Evolutionary conservation across 2,329 filamentous ascomycete species (phyloP).

Genomic region (Diplodia corticola): DNA sequence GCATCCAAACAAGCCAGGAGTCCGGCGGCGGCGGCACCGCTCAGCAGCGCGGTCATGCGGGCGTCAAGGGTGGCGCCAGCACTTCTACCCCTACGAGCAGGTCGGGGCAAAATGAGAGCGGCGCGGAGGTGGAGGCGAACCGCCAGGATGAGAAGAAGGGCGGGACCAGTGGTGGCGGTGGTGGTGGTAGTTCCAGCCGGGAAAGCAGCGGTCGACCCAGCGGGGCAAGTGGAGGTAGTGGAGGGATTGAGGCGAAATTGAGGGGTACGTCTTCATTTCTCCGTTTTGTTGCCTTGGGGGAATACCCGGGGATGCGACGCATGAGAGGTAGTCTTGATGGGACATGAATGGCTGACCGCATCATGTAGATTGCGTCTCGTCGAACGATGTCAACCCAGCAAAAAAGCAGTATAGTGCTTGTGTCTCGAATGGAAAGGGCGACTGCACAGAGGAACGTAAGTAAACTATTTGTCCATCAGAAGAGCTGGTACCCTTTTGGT

Average conservation of each 20-base stretch:
- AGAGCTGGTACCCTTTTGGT: no score
- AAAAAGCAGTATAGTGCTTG: conserved; percentile 1
- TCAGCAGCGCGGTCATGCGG: neutral
- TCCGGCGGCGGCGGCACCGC: neutral
- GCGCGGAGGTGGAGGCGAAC: neutral
- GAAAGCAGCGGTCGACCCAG: neutral
- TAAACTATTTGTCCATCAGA: neutral
- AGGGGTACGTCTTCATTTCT: neutral
- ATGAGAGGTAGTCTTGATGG: no score
- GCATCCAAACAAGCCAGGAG: neutral
- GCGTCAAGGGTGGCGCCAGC: neutral
- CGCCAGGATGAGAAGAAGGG: neutral
- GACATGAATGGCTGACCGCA: neutral
- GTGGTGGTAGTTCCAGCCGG: neutral
- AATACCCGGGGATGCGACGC: neutral
- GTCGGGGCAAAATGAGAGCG: neutral
- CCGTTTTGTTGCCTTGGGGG: fast-evolving
- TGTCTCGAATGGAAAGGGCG: neutral
- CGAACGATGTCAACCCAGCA: neutral
- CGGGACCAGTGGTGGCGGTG: no score
- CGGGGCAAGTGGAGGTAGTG: neutral
- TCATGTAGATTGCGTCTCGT: neutral
- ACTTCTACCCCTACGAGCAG: neutral
- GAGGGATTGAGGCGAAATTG: neutral
- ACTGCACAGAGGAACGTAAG: conserved; percentile 8